Percentiles rank a stretch among this genome's conserved stretches.
Evolutionary conservation across 805 yeast species (phyloP).

Genomic region (Saccharomycopsis vini): DNA sequence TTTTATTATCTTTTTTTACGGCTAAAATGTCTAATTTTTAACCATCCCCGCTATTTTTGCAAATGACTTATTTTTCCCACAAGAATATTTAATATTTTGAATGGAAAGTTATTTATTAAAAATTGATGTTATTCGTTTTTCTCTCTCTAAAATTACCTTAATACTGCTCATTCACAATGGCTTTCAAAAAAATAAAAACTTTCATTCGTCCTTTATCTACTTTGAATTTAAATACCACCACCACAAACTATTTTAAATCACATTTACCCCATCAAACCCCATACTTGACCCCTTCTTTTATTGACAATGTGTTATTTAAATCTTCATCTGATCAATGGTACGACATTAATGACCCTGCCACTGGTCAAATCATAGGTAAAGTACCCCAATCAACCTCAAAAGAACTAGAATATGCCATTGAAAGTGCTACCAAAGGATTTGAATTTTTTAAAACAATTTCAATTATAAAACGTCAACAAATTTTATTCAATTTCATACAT

Average conservation of each 20-base stretch:
- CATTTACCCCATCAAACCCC: constrained; percentile 25
- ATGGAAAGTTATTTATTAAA: too few species aligned
- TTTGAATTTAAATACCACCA: constrained; percentile 3
- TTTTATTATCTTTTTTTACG: too few species aligned
- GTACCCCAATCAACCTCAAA: constrained; percentile 66
- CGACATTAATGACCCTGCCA: constrained; percentile 70
- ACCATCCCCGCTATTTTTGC: too few species aligned
- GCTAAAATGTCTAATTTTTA: too few species aligned
- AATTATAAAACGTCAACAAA: constrained; percentile 46
- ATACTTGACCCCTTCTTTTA: constrained; percentile 42
- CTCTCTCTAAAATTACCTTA: too few species aligned
- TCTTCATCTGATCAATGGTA: constrained; percentile 49
- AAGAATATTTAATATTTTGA: too few species aligned
- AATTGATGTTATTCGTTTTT: too few species aligned
- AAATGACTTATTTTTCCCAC: too few species aligned
- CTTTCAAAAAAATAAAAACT: too few species aligned
- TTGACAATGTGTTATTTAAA: constrained; percentile 37
- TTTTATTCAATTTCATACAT: constrained; percentile 59
- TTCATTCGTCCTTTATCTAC: not conserved
- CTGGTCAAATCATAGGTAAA: constrained; percentile 52
- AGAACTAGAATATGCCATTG: constrained; percentile 59
- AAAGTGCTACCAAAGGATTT: constrained; percentile 57
- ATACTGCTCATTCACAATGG: too few species aligned
- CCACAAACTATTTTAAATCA: constrained; percentile 1
- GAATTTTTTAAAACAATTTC: constrained; percentile 42